Conservation (phyloP, 306 rosid species). For the Canavalia gladiata region DNA sequence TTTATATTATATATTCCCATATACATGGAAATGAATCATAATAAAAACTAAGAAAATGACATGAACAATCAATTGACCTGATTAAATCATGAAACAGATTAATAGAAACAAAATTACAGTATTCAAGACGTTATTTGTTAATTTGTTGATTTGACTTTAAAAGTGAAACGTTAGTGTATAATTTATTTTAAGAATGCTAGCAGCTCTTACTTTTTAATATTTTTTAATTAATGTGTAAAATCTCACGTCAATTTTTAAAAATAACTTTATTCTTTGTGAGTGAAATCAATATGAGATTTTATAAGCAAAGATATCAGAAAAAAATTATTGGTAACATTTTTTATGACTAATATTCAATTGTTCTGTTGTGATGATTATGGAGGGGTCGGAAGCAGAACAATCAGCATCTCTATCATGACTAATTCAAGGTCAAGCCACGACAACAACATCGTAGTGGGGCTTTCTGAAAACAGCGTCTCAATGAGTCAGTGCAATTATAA, state of each 20-base stretch:
- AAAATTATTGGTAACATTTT: background rate
- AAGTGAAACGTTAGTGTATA: background rate
- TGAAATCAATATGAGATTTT: background rate
- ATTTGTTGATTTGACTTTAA: background rate
- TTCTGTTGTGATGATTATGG: background rate
- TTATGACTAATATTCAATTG: background rate
- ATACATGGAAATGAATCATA: background rate
- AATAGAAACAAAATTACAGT: background rate
- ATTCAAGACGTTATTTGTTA: background rate
- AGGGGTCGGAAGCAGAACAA: background rate
- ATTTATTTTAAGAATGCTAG: background rate
- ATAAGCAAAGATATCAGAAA: too few relatives aligned
- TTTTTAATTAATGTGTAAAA: background rate
- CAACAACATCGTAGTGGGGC: background rate
- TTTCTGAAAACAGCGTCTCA: background rate
- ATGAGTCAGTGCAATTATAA: background rate
- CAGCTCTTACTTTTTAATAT: background rate
- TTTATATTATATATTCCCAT: background rate
- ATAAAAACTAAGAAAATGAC: background rate
- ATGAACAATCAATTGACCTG: background rate
- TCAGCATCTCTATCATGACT: background rate
- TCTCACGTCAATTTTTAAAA: background rate
- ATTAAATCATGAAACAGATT: background rate
- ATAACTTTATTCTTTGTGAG: background rate
- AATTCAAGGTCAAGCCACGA: slow-evolving; percentile 1